Evolutionary conservation across 805 yeast species (phyloP).

Genomic region (Helenozyma rhizophorensis): DNA sequence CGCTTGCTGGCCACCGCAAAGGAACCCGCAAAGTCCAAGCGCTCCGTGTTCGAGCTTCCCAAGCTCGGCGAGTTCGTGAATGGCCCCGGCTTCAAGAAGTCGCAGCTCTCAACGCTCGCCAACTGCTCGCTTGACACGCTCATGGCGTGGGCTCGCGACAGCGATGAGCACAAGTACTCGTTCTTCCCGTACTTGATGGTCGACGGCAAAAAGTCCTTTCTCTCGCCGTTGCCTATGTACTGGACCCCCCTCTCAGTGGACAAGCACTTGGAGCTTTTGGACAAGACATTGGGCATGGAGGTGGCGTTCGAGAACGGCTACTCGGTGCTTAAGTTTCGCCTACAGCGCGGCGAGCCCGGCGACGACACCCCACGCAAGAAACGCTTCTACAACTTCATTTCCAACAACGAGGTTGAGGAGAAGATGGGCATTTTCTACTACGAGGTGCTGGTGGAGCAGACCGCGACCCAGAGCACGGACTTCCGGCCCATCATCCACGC

Average conservation of each 20-base stretch:
- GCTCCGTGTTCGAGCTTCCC: slow-evolving; percentile 9
- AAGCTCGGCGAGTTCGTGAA: slow-evolving; percentile 11
- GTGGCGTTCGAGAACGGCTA: slow-evolving; percentile 25
- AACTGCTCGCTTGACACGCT: slow-evolving; percentile 8
- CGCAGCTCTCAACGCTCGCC: slow-evolving; percentile 1
- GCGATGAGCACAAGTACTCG: slow-evolving; percentile 18
- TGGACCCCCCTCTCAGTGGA: slow-evolving; percentile 37
- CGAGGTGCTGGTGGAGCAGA: slow-evolving; percentile 36
- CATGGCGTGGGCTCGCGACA: slow-evolving; percentile 11
- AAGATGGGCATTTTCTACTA: slow-evolving; percentile 38
- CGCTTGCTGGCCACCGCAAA: too few relatives aligned
- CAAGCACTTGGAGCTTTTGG: slow-evolving; percentile 19
- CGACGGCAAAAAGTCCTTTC: slow-evolving; percentile 18
- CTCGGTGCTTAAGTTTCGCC: slow-evolving; percentile 23
- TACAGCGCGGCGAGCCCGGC: slow-evolving; percentile 1
- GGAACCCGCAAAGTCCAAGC: neutral
- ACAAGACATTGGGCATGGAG: slow-evolving; percentile 20
- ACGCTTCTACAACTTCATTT: slow-evolving; percentile 33
- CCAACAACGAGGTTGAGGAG: slow-evolving; percentile 30
- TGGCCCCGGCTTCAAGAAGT: slow-evolving; percentile 1
- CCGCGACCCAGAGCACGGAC: slow-evolving; percentile 26
- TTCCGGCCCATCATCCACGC: slow-evolving; percentile 29
- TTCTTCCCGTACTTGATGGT: slow-evolving; percentile 27
- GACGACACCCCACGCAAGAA: slow-evolving; percentile 4
- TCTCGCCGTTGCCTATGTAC: slow-evolving; percentile 32